Base-by-base conservation (phyloP, 2,329 filamentous ascomycete genomes). In the Thielaviopsis musarum region DNA sequence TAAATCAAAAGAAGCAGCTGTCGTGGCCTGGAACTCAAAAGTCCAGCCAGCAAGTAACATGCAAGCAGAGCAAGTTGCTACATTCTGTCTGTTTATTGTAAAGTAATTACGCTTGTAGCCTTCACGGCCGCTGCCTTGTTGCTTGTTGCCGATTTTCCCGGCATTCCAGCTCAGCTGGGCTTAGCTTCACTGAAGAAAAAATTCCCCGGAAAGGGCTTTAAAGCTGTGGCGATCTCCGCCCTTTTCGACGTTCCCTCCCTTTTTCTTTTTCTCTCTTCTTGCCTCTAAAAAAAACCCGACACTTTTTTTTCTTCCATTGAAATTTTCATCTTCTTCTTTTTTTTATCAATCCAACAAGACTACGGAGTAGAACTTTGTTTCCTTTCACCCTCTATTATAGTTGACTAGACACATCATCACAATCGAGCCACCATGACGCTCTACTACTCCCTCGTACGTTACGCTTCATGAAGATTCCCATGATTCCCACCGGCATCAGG, bases 401-500 rank as follows among this genome's bases (percentile, higher is more conserved):
- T 10, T 19, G 24, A n/a, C 26, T 24, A 52, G 17, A 38, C 7
- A 52, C 3, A 53, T 10, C 12, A 10, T 12, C 22, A 45, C 49
- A 21, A 45, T 51, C 34, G 15, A 21, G 66, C 68, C 71, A 77
- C 67, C 59, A 80, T 80, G 77, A 80, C 77, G 70, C 77, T 80
- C 69, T 79, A 80, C 73, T 79, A 78, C 71, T 77, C 73, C 61
- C 70, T 80, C 63, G 77, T 79, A 70, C 58, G 75, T 48, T 59
- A 19, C 9, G 26, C 13, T 19, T 12, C 52, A 49, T 53, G 49
- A n/a, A 26, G n/a, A 48, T 21, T 6, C 26, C 19, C 26, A 28
- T 55, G 52, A 28, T 45, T 22, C 53, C 15, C 30, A 28, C 38
- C 45, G 45, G 17, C 24, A 2, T 6, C 52, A 34, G 28, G 57